These are phyloP conservation scores for Cephalotrichum gorgonifer DNA, from an alignment of 2,329 filamentous ascomycete genomes.

Conservation along the genomic window DNA sequence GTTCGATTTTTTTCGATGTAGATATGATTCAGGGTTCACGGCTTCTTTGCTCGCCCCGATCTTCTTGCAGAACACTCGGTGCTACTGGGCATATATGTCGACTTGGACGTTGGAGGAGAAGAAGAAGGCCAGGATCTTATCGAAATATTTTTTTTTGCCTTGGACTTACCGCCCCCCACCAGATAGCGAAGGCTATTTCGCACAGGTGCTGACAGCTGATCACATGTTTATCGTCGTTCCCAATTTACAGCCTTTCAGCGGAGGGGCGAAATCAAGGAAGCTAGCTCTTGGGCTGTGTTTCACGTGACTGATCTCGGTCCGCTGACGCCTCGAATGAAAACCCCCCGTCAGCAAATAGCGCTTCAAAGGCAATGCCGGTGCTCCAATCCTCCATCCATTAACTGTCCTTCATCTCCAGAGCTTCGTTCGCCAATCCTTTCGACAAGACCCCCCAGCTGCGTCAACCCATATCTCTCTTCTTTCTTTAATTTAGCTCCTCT, in stretches of 20 bases:
- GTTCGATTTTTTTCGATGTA: background rate
- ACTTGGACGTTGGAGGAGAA: background rate
- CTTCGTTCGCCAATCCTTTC: conserved; percentile 6
- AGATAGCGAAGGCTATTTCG: background rate
- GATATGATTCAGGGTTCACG: conserved; percentile 5
- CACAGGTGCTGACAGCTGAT: background rate
- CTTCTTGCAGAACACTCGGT: background rate
- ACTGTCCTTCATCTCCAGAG: background rate
- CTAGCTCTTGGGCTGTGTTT: background rate
- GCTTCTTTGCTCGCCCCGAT: conserved; percentile 6
- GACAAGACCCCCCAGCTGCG: conserved; percentile 5
- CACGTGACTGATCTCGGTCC: background rate
- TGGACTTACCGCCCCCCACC: background rate
- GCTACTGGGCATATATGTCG: background rate
- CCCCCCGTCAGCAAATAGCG: conserved; percentile 4
- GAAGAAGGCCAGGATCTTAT: background rate
- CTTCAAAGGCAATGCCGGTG: background rate
- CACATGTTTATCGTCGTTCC: background rate
- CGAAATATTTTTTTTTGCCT: background rate
- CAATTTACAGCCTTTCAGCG: no score
- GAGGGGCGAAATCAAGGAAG: conserved; percentile 1
- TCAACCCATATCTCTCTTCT: conserved; percentile 7
- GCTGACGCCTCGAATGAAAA: conserved; percentile 1
- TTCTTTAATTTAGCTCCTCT: conserved; percentile 8
- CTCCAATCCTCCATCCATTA: background rate